Conservation (phyloP, 1,139 yeast species). For the Sugiyamaella pinicola region DNA sequence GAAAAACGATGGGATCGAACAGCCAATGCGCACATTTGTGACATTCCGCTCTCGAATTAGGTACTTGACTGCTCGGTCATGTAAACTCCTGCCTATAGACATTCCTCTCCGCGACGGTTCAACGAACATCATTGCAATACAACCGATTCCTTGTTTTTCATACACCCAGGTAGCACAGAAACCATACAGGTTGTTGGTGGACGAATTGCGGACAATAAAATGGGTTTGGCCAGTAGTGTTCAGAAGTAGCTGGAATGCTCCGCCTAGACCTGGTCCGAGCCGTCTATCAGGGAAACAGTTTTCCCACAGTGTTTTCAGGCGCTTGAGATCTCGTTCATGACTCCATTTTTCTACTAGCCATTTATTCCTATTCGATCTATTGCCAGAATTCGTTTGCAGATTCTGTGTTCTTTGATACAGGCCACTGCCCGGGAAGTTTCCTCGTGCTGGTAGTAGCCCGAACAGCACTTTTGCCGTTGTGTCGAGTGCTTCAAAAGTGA, state of each 20-base stretch:
- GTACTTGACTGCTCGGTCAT: slow-evolving; percentile 57
- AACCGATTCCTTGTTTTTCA: slow-evolving; percentile 47
- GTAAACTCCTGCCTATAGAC: slow-evolving; percentile 61
- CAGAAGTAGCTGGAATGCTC: slow-evolving; percentile 32
- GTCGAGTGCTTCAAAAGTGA: slow-evolving; percentile 55
- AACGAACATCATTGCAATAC: slow-evolving; percentile 54
- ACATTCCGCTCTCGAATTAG: slow-evolving; percentile 52
- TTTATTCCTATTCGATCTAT: slow-evolving; percentile 37
- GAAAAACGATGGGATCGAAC: slow-evolving; percentile 55
- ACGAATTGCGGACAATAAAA: slow-evolving; percentile 63
- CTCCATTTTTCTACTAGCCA: slow-evolving; percentile 68
- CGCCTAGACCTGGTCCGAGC: slow-evolving; percentile 34
- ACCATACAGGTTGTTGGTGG: slow-evolving; percentile 60
- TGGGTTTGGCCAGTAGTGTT: slow-evolving; percentile 41
- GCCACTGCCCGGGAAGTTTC: slow-evolving; percentile 57
- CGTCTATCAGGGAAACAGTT: slow-evolving; percentile 39
- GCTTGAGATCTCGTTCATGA: slow-evolving; percentile 54
- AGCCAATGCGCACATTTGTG: slow-evolving; percentile 50
- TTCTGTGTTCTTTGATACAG: slow-evolving; percentile 36
- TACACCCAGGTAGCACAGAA: slow-evolving; percentile 59
- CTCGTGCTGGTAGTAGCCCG: slow-evolving; percentile 57
- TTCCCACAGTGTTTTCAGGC: slow-evolving; percentile 49
- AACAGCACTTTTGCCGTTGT: slow-evolving; percentile 56
- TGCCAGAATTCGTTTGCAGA: slow-evolving; percentile 21
- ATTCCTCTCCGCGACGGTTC: slow-evolving; percentile 60